phyloP scores from a whole-genome alignment of 805 yeast species.

The Candida pseudoglaebosa region DNA sequence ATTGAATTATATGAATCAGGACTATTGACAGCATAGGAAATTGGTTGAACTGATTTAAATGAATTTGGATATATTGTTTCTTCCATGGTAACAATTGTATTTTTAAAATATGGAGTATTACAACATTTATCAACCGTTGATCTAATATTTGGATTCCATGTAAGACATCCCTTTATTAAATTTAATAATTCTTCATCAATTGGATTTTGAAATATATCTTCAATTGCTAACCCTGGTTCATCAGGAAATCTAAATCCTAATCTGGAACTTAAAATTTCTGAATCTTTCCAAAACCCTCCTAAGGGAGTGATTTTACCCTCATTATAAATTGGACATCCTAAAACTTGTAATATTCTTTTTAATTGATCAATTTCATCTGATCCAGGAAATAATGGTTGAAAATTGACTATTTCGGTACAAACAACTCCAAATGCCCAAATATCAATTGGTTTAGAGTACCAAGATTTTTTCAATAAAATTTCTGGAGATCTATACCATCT shows the following conservation, averaged over 20 bases:
- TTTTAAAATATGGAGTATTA: constrained; percentile 51
- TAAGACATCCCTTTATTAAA: constrained; percentile 48
- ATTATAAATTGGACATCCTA: constrained; percentile 66
- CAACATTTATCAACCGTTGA: constrained; percentile 48
- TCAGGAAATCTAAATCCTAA: constrained; percentile 58
- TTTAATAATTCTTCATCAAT: constrained; percentile 40
- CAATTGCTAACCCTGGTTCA: constrained; percentile 47
- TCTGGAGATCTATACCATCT: constrained; percentile 89
- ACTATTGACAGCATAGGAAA: not conserved
- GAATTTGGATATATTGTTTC: constrained; percentile 2
- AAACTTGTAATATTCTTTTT: constrained; percentile 56
- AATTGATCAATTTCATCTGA: constrained; percentile 74
- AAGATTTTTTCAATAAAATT: constrained; percentile 58
- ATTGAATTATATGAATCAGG: constrained; percentile 3
- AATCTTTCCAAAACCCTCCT: constrained; percentile 77
- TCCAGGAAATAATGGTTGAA: constrained; percentile 84
- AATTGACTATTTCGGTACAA: constrained; percentile 67
- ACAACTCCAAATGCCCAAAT: constrained; percentile 86
- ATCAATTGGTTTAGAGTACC: constrained; percentile 68
- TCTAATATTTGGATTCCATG: constrained; percentile 78
- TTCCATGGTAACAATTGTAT: constrained; percentile 22
- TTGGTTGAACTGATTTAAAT: not conserved
- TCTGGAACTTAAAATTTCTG: constrained; percentile 45
- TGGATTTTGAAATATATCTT: constrained; percentile 42
- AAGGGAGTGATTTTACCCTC: constrained; percentile 33